Percentiles rank a stretch among this genome's conserved stretches.
Evolutionary conservation across 208 protist species (phyloP).

Genomic region (Leishmania aethiopica): DNA sequence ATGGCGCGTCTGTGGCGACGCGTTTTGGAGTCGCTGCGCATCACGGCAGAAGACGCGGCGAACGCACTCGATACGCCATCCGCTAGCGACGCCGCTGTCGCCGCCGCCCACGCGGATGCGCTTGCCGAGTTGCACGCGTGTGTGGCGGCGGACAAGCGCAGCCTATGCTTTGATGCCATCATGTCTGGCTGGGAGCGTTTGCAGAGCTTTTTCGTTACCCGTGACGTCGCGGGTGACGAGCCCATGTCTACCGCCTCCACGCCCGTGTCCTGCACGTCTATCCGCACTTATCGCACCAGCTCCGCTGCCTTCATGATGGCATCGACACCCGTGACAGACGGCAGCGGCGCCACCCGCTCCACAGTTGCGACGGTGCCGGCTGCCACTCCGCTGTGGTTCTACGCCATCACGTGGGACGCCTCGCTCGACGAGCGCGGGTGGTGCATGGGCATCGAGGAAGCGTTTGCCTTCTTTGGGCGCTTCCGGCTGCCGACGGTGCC

Average conservation of each 20-base stretch:
- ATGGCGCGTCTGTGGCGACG: conserved; percentile 60
- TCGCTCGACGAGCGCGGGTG: conserved; percentile 42
- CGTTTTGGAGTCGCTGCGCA: conserved; percentile 25
- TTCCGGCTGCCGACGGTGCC: conserved; percentile 49
- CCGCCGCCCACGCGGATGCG: background rate
- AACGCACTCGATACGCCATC: background rate
- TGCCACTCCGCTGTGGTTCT: conserved; percentile 54
- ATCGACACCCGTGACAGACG: background rate
- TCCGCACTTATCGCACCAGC: background rate
- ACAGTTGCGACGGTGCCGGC: background rate
- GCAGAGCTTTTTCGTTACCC: conserved; percentile 34
- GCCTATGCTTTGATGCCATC: conserved; percentile 68
- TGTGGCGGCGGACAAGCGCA: conserved; percentile 39
- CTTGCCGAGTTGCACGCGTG: conserved; percentile 36
- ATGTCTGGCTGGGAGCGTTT: conserved; percentile 64
- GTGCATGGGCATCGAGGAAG: conserved; percentile 48
- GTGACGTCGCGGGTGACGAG: background rate
- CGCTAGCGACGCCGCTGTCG: background rate
- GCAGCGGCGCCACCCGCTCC: background rate
- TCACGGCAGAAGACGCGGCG: background rate
- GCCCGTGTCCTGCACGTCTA: background rate
- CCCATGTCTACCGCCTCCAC: background rate
- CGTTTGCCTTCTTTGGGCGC: conserved; percentile 40
- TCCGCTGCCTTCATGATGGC: conserved; percentile 7
- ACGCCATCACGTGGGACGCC: conserved; percentile 58